phyloP scores from a whole-genome alignment of 2,329 filamentous ascomycete species.

The Tolypocladium capitatum region DNA sequence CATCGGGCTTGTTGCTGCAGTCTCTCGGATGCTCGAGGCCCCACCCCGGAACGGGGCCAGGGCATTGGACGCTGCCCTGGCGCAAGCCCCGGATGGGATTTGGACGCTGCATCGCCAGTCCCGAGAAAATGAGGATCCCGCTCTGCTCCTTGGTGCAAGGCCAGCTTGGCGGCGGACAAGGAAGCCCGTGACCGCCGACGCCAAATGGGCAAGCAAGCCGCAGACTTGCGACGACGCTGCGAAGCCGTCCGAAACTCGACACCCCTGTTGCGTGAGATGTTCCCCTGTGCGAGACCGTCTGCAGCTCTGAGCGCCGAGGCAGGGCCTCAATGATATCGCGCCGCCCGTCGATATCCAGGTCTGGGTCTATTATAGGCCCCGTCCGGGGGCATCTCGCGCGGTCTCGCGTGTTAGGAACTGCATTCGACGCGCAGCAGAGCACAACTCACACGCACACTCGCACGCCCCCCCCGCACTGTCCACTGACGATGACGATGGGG shows the following conservation, averaged over 20 bases:
- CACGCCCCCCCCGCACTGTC: background rate
- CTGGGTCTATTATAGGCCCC: background rate
- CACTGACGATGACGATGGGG: slow-evolving; percentile 1
- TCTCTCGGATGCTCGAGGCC: slow-evolving; percentile 1
- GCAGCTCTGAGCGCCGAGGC: background rate
- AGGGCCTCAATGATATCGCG: slow-evolving; percentile 1
- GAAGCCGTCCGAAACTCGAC: slow-evolving; percentile 1
- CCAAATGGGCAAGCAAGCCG: background rate
- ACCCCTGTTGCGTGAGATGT: background rate
- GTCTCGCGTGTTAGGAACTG: background rate
- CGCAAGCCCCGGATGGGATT: background rate
- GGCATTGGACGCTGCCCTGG: background rate
- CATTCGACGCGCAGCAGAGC: background rate
- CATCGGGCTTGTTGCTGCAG: slow-evolving; percentile 1
- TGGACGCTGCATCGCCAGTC: background rate
- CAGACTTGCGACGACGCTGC: background rate
- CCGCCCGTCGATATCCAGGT: background rate
- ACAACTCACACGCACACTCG: background rate
- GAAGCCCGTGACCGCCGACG: background rate
- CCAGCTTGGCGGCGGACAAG: background rate
- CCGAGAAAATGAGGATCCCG: background rate
- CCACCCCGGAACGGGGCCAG: background rate
- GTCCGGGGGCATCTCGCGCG: background rate
- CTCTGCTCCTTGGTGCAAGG: background rate
- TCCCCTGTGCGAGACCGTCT: background rate